phyloP scores from a whole-genome alignment of 768 basidiomycete genomes.

The Amanita brunnescens region DNA sequence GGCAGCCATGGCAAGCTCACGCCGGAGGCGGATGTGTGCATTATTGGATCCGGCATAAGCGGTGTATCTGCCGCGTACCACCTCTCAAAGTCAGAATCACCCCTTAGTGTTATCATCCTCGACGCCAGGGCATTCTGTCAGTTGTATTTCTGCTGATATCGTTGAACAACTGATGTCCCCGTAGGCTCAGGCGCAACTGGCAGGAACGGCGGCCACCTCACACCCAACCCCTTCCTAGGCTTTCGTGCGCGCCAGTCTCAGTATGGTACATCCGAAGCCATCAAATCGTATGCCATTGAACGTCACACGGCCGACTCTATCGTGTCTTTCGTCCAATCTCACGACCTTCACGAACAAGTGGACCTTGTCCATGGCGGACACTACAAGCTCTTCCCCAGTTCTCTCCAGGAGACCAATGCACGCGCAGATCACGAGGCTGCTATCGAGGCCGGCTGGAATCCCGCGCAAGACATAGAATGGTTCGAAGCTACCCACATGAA shows the following conservation, averaged over 20 bases:
- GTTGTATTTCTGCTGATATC: slow-evolving; percentile 19
- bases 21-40: slow-evolving; percentile 57
- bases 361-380: slow-evolving; percentile 57
- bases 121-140: slow-evolving; percentile 85
- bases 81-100: slow-evolving; percentile 31
- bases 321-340: slow-evolving; percentile 35
- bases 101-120: slow-evolving; percentile 50
- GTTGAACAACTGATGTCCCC: background rate
- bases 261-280: slow-evolving; percentile 49
- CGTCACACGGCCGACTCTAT: slow-evolving; percentile 42
- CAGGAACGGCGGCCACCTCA: slow-evolving; percentile 76
- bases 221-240: slow-evolving; percentile 35
- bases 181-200: slow-evolving; percentile 74
- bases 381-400: slow-evolving; percentile 38
- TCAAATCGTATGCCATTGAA: slow-evolving; percentile 47
- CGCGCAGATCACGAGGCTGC: slow-evolving; percentile 46
- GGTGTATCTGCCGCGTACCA: slow-evolving; percentile 54
- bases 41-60: slow-evolving; percentile 54
- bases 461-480: slow-evolving; percentile 28
- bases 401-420: slow-evolving; percentile 30
- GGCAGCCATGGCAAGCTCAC: slow-evolving; percentile 61
- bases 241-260: slow-evolving; percentile 30
- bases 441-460: slow-evolving; percentile 37
- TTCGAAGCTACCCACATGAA: slow-evolving; percentile 37
- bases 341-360: slow-evolving; percentile 37